These are phyloP conservation scores for Cenococcum geophilum DNA, from an alignment of 495 filamentous ascomycete genomes.

Conservation along the genomic window DNA sequence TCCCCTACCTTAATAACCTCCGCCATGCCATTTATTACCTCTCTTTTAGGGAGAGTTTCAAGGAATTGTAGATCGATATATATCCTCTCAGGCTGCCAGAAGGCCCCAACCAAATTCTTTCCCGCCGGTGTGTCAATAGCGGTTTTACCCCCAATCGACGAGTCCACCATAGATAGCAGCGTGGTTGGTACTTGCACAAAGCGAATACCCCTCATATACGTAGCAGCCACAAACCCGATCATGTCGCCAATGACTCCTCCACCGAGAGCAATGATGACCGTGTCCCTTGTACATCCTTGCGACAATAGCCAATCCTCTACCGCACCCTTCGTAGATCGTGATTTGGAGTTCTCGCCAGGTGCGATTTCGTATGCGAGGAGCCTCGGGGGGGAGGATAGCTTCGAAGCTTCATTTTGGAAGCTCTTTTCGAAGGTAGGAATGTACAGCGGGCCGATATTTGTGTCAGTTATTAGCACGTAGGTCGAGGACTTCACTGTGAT, in stretches of 20 bases:
- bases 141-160: conserved; percentile 96
- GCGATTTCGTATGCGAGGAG: conserved; percentile 82
- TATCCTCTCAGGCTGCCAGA: conserved; percentile 90
- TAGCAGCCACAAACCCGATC: conserved; percentile 93
- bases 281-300: conserved; percentile 87
- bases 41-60: conserved; percentile 80
- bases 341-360: conserved; percentile 90
- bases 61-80: conserved; percentile 93
- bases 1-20: conserved; percentile 75
- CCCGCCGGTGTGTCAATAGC: conserved; percentile 95
- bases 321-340: conserved; percentile 83
- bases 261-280: conserved; percentile 90
- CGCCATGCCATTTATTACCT: conserved; percentile 98
- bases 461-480: conserved; percentile 94
- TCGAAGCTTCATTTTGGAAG: conserved; percentile 55
- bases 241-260: conserved; percentile 97
- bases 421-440: conserved; percentile 64
- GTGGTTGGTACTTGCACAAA: conserved; percentile 97
- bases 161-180: conserved; percentile 94
- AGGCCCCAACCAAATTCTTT: conserved; percentile 93
- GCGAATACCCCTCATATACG: conserved; percentile 95
- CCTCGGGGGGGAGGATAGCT: conserved; percentile 50
- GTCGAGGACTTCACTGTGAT: conserved; percentile 72
- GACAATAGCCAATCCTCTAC: conserved; percentile 97
- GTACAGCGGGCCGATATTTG: conserved; percentile 79